These are phyloP conservation scores for Dactylellina drechsleri DNA, from an alignment of 2,329 filamentous ascomycete species.

Conservation along the genomic window DNA sequence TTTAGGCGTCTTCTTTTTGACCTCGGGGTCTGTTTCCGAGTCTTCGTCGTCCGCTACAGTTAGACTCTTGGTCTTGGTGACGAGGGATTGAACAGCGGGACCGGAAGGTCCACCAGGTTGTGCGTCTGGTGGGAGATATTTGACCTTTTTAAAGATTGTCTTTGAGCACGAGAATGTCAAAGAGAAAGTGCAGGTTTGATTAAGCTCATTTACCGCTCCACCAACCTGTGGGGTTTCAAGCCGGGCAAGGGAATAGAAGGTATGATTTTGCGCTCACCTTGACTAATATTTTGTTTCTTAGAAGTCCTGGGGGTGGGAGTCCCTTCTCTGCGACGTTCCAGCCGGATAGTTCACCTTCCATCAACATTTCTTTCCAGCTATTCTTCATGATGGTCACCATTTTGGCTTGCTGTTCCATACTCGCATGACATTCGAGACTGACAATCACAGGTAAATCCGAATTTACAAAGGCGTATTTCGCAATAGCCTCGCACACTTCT, in stretches of 20 bases:
- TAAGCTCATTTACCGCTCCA: conserved; percentile 26
- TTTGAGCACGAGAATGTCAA: conserved; percentile 45
- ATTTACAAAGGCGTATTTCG: conserved; percentile 75
- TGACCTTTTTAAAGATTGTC: conserved; percentile 57
- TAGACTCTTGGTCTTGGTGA: conserved; percentile 27
- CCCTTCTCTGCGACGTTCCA: conserved; percentile 58
- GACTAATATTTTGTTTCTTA: conserved; percentile 82
- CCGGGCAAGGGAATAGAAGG: not conserved
- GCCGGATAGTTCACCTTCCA: conserved; percentile 71
- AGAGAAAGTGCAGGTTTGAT: conserved; percentile 16
- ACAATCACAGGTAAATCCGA: conserved; percentile 82
- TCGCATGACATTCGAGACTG: conserved; percentile 89
- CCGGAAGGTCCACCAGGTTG: conserved; percentile 31
- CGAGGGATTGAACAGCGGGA: conserved; percentile 27
- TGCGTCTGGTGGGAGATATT: conserved; percentile 56
- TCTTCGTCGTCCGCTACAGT: conserved; percentile 29
- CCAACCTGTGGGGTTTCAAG: not conserved
- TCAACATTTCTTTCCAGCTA: conserved; percentile 79
- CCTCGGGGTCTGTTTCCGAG: conserved; percentile 24
- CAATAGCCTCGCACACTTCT: conserved; percentile 82
- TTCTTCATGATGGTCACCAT: conserved; percentile 96
- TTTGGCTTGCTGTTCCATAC: conserved; percentile 81
- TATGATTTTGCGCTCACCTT: conserved; percentile 68
- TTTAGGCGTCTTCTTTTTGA: conserved; percentile 54
- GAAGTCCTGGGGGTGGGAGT: conserved; percentile 75